Evolutionary conservation across 768 basidiomycete species (phyloP).

Genomic region (Suillus placidus): DNA sequence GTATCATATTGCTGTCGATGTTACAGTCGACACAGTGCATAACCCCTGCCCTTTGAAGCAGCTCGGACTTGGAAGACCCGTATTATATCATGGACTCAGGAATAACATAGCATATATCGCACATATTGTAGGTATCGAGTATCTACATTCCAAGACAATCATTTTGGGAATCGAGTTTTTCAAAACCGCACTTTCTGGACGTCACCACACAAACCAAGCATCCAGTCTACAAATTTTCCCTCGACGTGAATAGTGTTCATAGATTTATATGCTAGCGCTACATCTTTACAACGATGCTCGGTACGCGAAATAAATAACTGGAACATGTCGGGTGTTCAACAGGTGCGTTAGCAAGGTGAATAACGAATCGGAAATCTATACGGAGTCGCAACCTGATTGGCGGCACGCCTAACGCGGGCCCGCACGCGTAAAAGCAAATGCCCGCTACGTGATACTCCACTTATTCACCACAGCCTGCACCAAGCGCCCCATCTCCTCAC

Average conservation of each 20-base stretch:
- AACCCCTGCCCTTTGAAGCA: neutral
- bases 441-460: slow-evolving; percentile 58
- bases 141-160: neutral
- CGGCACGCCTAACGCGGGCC: neutral
- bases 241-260: neutral
- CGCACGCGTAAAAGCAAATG: neutral
- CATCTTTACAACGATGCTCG: slow-evolving; percentile 1
- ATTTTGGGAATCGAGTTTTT: neutral
- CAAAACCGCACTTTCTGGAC: neutral
- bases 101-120: slow-evolving; percentile 1
- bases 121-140: neutral
- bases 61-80: neutral
- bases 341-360: neutral
- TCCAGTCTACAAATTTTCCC: neutral
- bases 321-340: neutral
- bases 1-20: neutral
- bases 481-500: slow-evolving; percentile 71
- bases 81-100: neutral
- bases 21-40: neutral
- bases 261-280: neutral
- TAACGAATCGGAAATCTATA: slow-evolving; percentile 2
- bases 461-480: slow-evolving; percentile 75
- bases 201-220: neutral
- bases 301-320: neutral
- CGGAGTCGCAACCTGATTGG: neutral